Conservation (phyloP, 1,139 yeast species). For the Protomyces macrosporus region DNA sequence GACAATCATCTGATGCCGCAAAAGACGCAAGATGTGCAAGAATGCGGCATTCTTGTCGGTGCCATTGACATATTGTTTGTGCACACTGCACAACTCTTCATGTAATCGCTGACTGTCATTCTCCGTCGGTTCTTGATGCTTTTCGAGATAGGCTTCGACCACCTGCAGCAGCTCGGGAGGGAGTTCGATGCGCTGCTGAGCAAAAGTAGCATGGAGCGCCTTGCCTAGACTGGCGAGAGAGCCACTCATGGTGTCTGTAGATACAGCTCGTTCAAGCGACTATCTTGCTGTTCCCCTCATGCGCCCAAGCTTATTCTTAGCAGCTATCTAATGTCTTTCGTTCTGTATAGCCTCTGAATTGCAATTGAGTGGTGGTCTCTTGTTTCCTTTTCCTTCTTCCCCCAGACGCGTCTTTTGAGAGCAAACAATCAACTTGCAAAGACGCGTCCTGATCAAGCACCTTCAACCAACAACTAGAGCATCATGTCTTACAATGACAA, state of each 20-base stretch:
- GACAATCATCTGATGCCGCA: constrained; percentile 42
- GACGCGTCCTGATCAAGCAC: too few species aligned
- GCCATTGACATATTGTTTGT: constrained; percentile 42
- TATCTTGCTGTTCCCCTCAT: too few species aligned
- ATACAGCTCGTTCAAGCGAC: too few species aligned
- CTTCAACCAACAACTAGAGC: too few species aligned
- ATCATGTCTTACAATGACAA: constrained; percentile 10
- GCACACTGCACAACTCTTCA: constrained; percentile 49
- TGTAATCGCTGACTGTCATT: constrained; percentile 44
- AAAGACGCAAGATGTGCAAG: constrained; percentile 44
- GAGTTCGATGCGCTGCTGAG: background rate
- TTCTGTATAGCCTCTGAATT: too few species aligned
- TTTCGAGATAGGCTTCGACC: constrained; percentile 34
- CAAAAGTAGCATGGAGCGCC: constrained; percentile 7
- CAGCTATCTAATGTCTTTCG: too few species aligned
- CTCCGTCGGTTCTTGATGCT: constrained; percentile 44
- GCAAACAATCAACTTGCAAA: too few species aligned
- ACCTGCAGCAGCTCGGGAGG: background rate
- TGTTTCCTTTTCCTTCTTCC: too few species aligned
- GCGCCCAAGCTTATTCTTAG: too few species aligned
- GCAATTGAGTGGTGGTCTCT: too few species aligned
- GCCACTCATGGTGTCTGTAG: background rate
- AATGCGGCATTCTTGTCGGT: constrained; percentile 44
- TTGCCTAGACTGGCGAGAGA: constrained; percentile 7
- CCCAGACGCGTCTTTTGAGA: too few species aligned